These are phyloP conservation scores for Parsonsia alboflavescens DNA, from an alignment of 257 asterid genomes.

Conservation along the genomic window DNA sequence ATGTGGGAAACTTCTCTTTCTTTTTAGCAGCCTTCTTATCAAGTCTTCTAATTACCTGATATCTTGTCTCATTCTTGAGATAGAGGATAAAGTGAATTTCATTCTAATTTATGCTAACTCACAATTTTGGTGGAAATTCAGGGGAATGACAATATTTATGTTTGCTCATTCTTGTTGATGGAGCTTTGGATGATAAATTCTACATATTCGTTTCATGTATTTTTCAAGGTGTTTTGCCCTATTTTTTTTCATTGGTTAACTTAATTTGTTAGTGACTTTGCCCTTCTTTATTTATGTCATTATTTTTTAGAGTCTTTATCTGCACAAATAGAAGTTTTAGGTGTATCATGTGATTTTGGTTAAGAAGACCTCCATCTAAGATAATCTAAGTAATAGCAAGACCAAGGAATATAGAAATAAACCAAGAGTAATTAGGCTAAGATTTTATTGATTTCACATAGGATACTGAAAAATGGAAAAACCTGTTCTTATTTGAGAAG, in stretches of 20 bases:
- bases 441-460: not conserved
- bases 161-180: not conserved
- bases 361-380: not conserved
- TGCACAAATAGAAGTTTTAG: not conserved
- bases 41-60: not conserved
- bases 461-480: not conserved
- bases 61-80: conserved; percentile 1
- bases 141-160: not conserved
- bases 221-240: not conserved
- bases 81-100: not conserved
- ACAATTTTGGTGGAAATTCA: not conserved
- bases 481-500: not conserved
- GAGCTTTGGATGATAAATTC: not conserved
- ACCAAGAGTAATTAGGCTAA: not conserved
- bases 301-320: not conserved
- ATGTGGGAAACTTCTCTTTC: not conserved
- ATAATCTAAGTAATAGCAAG: not conserved
- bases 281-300: not conserved
- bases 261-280: not conserved
- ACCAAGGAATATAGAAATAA: not conserved
- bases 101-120: not conserved
- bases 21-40: not conserved
- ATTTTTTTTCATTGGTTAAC: not conserved
- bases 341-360: not conserved
- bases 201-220: not conserved